Evolutionary conservation across 75 land plant species (phyloP), one percentile per base, ranked within the genome.

Genomic region (Chamaecyparis obtusa): DNA sequence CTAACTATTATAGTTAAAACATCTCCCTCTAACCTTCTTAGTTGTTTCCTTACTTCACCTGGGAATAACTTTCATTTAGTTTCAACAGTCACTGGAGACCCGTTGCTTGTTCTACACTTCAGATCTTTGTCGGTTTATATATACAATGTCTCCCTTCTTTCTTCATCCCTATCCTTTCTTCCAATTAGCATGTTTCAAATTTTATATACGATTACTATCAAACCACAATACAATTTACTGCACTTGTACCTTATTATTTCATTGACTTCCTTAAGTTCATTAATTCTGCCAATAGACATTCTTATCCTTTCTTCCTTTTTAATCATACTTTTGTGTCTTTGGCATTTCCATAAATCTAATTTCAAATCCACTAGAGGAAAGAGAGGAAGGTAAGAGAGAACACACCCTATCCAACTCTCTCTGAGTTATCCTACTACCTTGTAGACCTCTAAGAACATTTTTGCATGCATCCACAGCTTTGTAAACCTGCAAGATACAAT

Each of bases 391-490:
- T 27, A 24, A 35, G 57, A 76, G 46, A 82, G 48, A 48, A 15
- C 84, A 88, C 77, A 98, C 99, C 93, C 99, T 91, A 84, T 98
- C 99, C 85, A 98, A 91, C 85, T 98, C 99, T 81, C 99, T 90
- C 88, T 93, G 96, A 13, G 91, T 92, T 87, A 98, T 94, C 89
- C 88, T 89, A 88, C 87, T 96, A 83, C 90, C 90, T 48, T 93
- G 94, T 24, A 98, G 87, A 60, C 95, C 95, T 90, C 98, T 89
- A 17, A 98, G 94, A 56, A 98, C 99, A 88, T 90, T 93, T 87
- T 97, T 91, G 89, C 99, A 98, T 71, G 99, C 99, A 88, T 98
- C 99, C 55, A 98, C 99, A 87, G 99, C 99, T 90, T 94, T 96
- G 83, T 92, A 87, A 30, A 98, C 98, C 99, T 98, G 93, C 14